These are phyloP conservation scores for Lepidium africanum DNA, from an alignment of 345 rosid species.

Conservation along the genomic window DNA sequence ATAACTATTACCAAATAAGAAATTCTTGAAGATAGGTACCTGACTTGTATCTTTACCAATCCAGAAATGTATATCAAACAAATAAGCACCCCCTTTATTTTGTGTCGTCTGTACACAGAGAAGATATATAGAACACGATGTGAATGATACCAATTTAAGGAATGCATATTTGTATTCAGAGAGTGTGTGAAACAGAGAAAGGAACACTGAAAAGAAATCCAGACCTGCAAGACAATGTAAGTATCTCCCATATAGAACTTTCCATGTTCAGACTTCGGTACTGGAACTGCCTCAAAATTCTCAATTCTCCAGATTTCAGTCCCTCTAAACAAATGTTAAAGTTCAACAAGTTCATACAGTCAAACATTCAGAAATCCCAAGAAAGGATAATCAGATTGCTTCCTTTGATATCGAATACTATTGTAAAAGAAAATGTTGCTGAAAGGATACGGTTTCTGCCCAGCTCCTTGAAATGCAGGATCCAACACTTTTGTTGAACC, in stretches of 20 bases:
- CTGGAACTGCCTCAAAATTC: slow-evolving; percentile 78
- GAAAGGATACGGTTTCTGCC: slow-evolving; percentile 90
- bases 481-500: slow-evolving; percentile 69
- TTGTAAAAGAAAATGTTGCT: not conserved
- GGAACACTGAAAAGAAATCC: not conserved
- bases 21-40: slow-evolving; percentile 35
- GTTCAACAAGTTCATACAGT: slow-evolving; percentile 27
- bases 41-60: slow-evolving; percentile 94
- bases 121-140: slow-evolving; percentile 13
- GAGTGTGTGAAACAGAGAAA: not conserved
- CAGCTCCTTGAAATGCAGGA: slow-evolving; percentile 95
- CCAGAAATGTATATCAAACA: slow-evolving; percentile 94
- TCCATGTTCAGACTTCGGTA: slow-evolving; percentile 86
- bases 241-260: slow-evolving; percentile 94
- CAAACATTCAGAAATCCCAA: slow-evolving; percentile 4
- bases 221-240: slow-evolving; percentile 90
- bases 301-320: slow-evolving; percentile 98
- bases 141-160: not conserved
- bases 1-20: not conserved
- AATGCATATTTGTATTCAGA: not conserved
- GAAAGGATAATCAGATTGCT: not conserved
- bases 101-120: slow-evolving; percentile 56
- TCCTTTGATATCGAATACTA: not conserved
- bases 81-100: slow-evolving; percentile 79
- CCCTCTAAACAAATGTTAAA: slow-evolving; percentile 62